Conservation (phyloP, 352 stramenopile genomes). For the Phytophthora idaei region DNA sequence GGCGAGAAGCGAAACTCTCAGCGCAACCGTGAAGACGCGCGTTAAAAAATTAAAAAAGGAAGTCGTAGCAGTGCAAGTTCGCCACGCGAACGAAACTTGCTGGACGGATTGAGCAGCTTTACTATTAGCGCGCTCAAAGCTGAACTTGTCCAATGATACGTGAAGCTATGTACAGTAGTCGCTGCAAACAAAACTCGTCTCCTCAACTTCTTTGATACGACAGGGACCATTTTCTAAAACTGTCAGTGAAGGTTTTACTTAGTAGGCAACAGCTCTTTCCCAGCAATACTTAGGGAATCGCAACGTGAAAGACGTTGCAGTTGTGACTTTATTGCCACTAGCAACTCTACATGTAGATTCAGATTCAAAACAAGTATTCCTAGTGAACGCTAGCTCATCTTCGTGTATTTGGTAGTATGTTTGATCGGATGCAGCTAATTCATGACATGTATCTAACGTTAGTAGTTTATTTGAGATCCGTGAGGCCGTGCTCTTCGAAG, state of each 20-base stretch:
- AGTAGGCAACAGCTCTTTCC: too few relatives aligned
- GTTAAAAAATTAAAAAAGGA: neutral
- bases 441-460: conserved; percentile 29
- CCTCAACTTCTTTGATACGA: too few relatives aligned
- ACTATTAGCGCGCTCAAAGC: neutral
- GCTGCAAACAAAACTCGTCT: too few relatives aligned
- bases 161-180: too few relatives aligned
- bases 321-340: too few relatives aligned
- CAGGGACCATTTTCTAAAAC: too few relatives aligned
- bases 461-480: conserved; percentile 76
- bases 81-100: neutral
- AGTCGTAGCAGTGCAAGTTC: neutral
- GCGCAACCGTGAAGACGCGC: too few relatives aligned
- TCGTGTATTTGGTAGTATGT: neutral
- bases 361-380: too few relatives aligned
- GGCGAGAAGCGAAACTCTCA: neutral
- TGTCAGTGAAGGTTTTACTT: too few relatives aligned
- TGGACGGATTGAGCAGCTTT: neutral
- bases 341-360: too few relatives aligned
- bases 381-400: neutral
- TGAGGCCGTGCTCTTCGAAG: conserved; percentile 68
- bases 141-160: neutral
- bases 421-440: conserved; percentile 23
- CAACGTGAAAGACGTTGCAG: too few relatives aligned
- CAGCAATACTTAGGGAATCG: too few relatives aligned